A percentile compares a stretch with the other conserved stretches of the same genome.
phyloP scores from a whole-genome alignment of 225 moss, liverwort and hornwort genomes.

The Polytrichum formosum region DNA sequence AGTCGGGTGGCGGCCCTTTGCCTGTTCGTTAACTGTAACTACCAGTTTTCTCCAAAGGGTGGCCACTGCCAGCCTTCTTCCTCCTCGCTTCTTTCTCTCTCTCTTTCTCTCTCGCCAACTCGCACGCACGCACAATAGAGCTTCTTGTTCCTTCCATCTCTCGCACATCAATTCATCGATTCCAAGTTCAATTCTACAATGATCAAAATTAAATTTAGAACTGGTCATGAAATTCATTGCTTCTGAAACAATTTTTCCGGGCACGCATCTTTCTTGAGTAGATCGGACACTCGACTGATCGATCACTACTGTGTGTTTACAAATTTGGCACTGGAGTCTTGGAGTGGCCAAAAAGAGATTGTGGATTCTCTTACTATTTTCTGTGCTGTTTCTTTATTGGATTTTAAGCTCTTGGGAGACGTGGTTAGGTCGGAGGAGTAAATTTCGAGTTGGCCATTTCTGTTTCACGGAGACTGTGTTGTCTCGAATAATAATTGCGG shows the following conservation, averaged over 20 bases:
- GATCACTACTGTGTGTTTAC: neutral
- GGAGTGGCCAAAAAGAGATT: no score
- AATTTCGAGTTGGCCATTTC: no score
- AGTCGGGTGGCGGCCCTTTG: constrained; percentile 8
- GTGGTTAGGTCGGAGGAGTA: no score
- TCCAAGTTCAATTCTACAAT: neutral
- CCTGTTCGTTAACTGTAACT: constrained; percentile 12
- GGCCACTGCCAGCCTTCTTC: neutral
- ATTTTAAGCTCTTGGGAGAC: no score
- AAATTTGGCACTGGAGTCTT: no score
- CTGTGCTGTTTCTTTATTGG: no score
- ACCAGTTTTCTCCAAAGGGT: constrained; percentile 9
- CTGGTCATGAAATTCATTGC: neutral
- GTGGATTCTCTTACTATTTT: no score
- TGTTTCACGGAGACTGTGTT: no score
- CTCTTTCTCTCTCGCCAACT: no score
- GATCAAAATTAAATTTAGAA: neutral
- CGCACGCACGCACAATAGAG: neutral
- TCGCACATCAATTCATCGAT: no score
- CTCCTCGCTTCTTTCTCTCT: neutral
- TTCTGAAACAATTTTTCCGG: neutral
- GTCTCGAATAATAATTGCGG: no score
- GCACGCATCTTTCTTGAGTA: neutral
- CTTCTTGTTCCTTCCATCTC: neutral
- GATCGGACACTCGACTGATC: neutral